Evolutionary conservation across 257 asterid genomes (phyloP).

Genomic region (Capsicum baccatum): DNA sequence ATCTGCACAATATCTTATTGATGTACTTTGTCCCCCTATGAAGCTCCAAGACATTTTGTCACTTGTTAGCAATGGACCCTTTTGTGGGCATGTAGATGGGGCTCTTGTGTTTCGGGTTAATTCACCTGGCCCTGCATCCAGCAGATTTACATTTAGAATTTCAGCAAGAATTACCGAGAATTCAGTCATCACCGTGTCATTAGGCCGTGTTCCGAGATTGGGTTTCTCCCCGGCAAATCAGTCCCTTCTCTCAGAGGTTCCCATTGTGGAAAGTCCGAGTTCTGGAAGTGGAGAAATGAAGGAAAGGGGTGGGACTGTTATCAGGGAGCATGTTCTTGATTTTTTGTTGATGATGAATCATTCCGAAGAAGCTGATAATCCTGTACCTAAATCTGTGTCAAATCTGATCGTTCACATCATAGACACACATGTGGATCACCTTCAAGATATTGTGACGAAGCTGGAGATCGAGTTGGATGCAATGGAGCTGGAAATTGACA

Average conservation of each 20-base stretch:
- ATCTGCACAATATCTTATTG: conserved; percentile 83
- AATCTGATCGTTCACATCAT: conserved; percentile 86
- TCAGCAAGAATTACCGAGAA: conserved; percentile 87
- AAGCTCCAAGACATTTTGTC: conserved; percentile 97
- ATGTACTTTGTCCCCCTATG: conserved; percentile 87
- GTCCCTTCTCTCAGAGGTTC: conserved; percentile 83
- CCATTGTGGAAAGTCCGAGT: conserved; percentile 68
- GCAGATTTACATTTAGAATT: conserved; percentile 79
- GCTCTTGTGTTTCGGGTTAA: conserved; percentile 95
- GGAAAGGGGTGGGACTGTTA: conserved; percentile 69
- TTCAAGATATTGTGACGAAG: conserved; percentile 87
- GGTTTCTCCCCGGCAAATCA: conserved; percentile 73
- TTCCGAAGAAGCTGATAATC: conserved; percentile 96
- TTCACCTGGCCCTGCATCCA: conserved; percentile 87
- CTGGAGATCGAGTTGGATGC: conserved; percentile 93
- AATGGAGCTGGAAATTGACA: conserved; percentile 82
- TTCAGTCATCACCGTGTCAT: conserved; percentile 89
- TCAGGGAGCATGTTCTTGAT: conserved; percentile 79
- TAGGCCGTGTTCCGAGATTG: conserved; percentile 93
- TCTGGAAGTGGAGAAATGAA: conserved; percentile 39
- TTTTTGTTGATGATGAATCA: conserved; percentile 89
- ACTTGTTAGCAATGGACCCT: conserved; percentile 89
- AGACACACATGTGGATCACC: conserved; percentile 96
- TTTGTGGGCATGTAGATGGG: conserved; percentile 89
- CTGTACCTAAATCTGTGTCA: conserved; percentile 83